Evolutionary conservation across 139 green algal genomes (phyloP), one percentile per base, ranked within the genome.

Genomic region (Zygnema cylindricum): DNA sequence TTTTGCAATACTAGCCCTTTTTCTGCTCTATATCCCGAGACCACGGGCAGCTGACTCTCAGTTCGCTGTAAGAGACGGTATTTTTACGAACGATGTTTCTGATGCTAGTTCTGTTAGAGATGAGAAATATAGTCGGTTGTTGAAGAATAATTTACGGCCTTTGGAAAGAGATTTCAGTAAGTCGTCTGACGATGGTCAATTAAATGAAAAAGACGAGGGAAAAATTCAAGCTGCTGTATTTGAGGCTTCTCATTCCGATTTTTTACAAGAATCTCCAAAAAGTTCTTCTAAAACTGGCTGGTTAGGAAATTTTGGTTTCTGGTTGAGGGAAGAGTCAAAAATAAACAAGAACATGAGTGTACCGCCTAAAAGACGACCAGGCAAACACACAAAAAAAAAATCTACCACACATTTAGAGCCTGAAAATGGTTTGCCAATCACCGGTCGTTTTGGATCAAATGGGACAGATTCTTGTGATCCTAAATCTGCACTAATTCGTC

Each of bases 401-500:
- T 3, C 7, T 16, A 79, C 3, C 16, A 43, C 11, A 11, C 71
- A 25, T 54, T 16, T 79, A 16, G 71, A 79, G 71, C 16, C 16
- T 40, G 71, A 43, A 25, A 16, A 79, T 40, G 71, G 21, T 3
- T 7, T 25, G 71, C 16, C 16, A 7, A 79, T 40, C 21, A 79
- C 36, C 11, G 71, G 71, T 54, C 71, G 71, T 41, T 54, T 79
- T 54, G 36, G 71, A 11, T 43, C 36, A 3, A 43, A 79, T 16
- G 71, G 71, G 38, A 54, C 71, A 79, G 71, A 79, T 16, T 54
- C 71, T 3, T 79, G 71, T 79, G 71, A 79, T 16, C 71, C 71
- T 79, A 41, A 16, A 43, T 11, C 3, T 79, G 71, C 71, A 43
- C 3, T 43, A 25, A 7, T 86, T 55, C 78, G 42, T 25, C n/a